Evolutionary conservation across 805 yeast species (phyloP), one percentile per base, ranked within the genome.

Genomic region (Saccharomycopsis sp.): DNA sequence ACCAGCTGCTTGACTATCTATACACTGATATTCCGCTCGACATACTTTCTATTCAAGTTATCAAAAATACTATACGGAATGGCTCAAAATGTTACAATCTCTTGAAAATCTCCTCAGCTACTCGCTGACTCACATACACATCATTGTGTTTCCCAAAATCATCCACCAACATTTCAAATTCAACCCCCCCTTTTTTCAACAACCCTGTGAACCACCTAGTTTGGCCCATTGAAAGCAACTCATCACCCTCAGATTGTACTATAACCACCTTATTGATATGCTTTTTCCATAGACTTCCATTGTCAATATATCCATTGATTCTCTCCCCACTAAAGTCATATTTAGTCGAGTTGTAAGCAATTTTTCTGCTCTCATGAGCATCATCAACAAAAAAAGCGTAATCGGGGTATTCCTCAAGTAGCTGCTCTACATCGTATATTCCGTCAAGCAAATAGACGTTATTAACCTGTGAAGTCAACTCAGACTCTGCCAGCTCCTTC

Each of bases 81-180:
- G n/a, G n/a, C n/a, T n/a, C n/a, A n/a, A n/a, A n/a, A n/a, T n/a
- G n/a, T n/a, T n/a, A n/a, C n/a, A n/a, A n/a, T n/a, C n/a, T n/a
- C n/a, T n/a, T n/a, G n/a, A n/a, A n/a, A n/a, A n/a, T n/a, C n/a
- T n/a, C n/a, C n/a, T n/a, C n/a, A n/a, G n/a, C n/a, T n/a, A n/a
- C n/a, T n/a, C n/a, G n/a, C n/a, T n/a, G n/a, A n/a, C n/a, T n/a
- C 34, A 70, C 66, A 66, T 80, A 85, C 21, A 86, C 89, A 51
- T 85, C 81, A 66, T 88, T 85, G 63, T 88, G 95, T 46, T 62
- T 54, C 0, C 95, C 92, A 70, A 77, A 77, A 46, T 75, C 67
- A 1, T 70, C 80, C 24, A 70, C 57, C 15, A 67, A 56, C 20
- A 64, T 52, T 9, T 61, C 66, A 66, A 59, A 2, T 34, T 53